These are phyloP conservation scores for Colletotrichum navitas DNA, from an alignment of 2,329 filamentous ascomycete species.

Conservation along the genomic window DNA sequence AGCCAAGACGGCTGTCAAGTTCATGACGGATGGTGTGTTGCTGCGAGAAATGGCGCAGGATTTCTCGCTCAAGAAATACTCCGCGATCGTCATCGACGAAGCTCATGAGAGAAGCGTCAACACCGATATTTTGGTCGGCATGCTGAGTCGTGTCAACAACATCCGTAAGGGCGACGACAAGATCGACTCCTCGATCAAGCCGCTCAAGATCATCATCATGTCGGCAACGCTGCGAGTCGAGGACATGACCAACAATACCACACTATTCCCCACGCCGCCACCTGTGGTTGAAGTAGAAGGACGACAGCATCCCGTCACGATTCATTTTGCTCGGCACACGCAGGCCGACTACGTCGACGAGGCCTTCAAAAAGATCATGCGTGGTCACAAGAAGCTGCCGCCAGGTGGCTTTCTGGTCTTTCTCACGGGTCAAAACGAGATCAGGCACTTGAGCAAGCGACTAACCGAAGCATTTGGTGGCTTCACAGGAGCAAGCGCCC, in stretches of 20 bases:
- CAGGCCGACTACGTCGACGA: conserved; percentile 92
- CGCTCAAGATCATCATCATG: conserved; percentile 97
- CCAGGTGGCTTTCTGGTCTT: conserved; percentile 94
- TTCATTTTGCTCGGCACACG: conserved; percentile 88
- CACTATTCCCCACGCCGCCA: conserved; percentile 81
- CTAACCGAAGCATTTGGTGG: conserved; percentile 77
- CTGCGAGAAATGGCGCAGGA: conserved; percentile 92
- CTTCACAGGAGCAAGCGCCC: conserved; percentile 67
- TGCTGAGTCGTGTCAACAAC: conserved; percentile 93
- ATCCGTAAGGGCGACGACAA: conserved; percentile 80
- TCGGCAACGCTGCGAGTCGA: conserved; percentile 93
- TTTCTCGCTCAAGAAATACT: conserved; percentile 89
- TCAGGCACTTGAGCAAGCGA: conserved; percentile 82
- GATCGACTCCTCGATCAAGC: conserved; percentile 78
- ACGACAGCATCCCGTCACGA: conserved; percentile 88
- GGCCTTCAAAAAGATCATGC: conserved; percentile 86
- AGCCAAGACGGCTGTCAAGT: conserved; percentile 90
- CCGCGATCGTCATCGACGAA: conserved; percentile 94
- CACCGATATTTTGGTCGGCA: conserved; percentile 97
- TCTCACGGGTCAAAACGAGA: conserved; percentile 93
- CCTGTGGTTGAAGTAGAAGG: conserved; percentile 92
- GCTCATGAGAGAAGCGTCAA: conserved; percentile 98
- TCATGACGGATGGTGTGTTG: conserved; percentile 98
- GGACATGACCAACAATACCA: conserved; percentile 87
- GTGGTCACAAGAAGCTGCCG: conserved; percentile 90